phyloP scores from a whole-genome alignment of 352 stramenopile species.

The Halophytophthora batemanensis region DNA sequence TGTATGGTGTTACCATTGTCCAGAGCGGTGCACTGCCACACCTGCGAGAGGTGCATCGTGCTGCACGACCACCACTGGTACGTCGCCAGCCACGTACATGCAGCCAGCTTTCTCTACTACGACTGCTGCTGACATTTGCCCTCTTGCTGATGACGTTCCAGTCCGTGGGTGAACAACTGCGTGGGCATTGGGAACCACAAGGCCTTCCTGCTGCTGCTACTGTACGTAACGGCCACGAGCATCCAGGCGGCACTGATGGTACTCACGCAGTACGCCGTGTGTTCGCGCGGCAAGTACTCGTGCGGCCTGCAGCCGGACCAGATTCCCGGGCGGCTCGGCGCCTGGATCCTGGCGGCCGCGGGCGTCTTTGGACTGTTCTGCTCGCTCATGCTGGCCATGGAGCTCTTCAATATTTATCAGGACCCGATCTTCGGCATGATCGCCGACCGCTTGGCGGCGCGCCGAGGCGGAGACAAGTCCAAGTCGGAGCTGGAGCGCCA shows the following conservation, averaged over 20 bases:
- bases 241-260: constrained; percentile 54
- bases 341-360: constrained; percentile 62
- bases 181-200: constrained; percentile 82
- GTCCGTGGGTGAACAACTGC: constrained; percentile 88
- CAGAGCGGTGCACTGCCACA: constrained; percentile 77
- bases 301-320: constrained; percentile 64
- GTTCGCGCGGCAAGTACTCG: constrained; percentile 29
- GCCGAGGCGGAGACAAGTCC: constrained; percentile 57
- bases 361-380: constrained; percentile 78
- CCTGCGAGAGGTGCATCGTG: constrained; percentile 72
- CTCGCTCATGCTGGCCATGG: constrained; percentile 73
- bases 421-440: constrained; percentile 55
- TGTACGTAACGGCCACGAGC: constrained; percentile 67
- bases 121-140: constrained; percentile 4
- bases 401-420: constrained; percentile 73
- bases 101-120: neutral
- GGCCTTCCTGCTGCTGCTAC: constrained; percentile 75
- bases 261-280: constrained; percentile 46
- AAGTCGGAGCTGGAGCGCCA: constrained; percentile 57
- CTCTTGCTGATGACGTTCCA: constrained; percentile 14
- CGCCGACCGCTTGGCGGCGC: constrained; percentile 48
- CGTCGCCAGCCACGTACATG: constrained; percentile 3
- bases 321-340: constrained; percentile 58
- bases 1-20: neutral
- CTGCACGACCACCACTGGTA: constrained; percentile 86